Conservation (phyloP, 352 stramenopile genomes). For the Globisporangium spiculum region DNA sequence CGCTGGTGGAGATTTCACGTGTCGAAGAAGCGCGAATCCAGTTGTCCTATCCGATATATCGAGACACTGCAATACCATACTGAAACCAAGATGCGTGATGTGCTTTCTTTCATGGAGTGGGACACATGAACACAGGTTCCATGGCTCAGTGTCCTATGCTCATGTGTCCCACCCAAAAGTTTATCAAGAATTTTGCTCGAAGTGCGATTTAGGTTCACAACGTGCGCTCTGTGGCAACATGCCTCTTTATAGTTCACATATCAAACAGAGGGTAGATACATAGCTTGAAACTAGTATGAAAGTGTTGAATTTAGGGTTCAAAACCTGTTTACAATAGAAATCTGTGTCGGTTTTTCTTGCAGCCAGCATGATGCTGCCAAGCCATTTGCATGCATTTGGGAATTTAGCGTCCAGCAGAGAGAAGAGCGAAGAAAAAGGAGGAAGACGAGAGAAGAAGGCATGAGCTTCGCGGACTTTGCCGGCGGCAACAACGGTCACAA, state of each 20-base stretch:
- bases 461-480: conserved; percentile 73
- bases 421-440: background rate
- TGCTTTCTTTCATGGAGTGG: background rate
- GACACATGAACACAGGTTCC: background rate
- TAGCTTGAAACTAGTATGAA: background rate
- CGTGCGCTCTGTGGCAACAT: background rate
- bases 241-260: background rate
- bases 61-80: too few relatives aligned
- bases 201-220: background rate
- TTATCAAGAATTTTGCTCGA: background rate
- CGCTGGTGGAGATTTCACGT: background rate
- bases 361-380: background rate
- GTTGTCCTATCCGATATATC: background rate
- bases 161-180: background rate
- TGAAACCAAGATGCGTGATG: too few relatives aligned
- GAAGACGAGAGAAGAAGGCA: conserved; percentile 11
- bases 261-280: background rate
- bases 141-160: background rate
- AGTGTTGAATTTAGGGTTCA: background rate
- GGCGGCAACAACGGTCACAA: conserved; percentile 12
- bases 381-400: background rate
- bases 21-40: background rate
- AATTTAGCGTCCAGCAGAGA: background rate
- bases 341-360: background rate
- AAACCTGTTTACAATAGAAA: background rate